A percentile compares a stretch with the other conserved stretches of the same genome.
Evolutionary conservation across 164 flowering plant genomes (phyloP).

Genomic region (Chloranthus sessilifolius): DNA sequence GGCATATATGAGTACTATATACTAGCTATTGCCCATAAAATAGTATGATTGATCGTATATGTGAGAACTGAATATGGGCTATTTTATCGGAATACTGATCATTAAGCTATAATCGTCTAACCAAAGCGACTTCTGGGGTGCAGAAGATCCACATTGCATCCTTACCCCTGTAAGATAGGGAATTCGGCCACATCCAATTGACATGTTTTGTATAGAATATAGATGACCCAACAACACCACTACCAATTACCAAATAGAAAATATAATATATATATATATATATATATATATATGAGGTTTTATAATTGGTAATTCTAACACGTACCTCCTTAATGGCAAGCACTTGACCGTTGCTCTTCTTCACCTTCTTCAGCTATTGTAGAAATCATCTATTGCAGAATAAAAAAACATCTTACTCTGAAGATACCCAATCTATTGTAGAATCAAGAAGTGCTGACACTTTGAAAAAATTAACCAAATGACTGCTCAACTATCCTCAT

Average conservation of each 20-base stretch:
- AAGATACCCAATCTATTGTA: too few species aligned
- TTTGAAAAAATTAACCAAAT: too few species aligned
- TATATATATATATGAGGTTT: neutral
- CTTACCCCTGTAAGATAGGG: too few species aligned
- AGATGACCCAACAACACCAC: neutral
- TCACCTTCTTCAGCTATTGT: constrained; percentile 11
- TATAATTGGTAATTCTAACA: neutral
- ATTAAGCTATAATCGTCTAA: neutral
- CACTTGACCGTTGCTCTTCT: constrained; percentile 13
- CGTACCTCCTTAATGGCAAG: constrained; percentile 12
- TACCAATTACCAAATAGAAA: neutral
- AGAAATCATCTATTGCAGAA: too few species aligned
- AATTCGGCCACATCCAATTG: too few species aligned
- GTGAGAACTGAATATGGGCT: neutral
- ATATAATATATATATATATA: too few species aligned
- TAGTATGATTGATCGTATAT: neutral
- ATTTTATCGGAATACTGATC: neutral
- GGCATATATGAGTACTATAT: too few species aligned
- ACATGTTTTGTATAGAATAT: neutral
- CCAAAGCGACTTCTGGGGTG: neutral
- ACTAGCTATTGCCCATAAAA: too few species aligned
- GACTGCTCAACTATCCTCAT: too few species aligned
- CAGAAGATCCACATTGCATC: neutral
- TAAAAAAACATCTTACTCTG: too few species aligned
- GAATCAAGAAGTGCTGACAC: too few species aligned